Evolutionary conservation across 495 filamentous ascomycete species (phyloP), one percentile per base, ranked within the genome.

Genomic region (Jackrogersella multiformis): DNA sequence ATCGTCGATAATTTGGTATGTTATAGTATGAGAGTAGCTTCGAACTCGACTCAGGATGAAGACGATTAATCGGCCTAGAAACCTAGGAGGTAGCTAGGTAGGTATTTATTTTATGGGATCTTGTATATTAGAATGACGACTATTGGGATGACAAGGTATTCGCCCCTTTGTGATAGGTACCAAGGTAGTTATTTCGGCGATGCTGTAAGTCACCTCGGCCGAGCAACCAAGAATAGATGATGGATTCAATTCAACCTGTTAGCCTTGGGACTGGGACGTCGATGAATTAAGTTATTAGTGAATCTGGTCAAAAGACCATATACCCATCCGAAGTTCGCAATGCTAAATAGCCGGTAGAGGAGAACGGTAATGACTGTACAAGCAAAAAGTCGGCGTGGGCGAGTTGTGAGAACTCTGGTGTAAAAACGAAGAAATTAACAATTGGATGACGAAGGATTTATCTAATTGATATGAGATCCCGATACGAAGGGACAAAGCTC

Each of bases 231-330:
- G 28, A 38, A 12, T 0, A 13, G 3, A 30, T 46, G n/a, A n/a
- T n/a, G n/a, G n/a, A n/a, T n/a, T n/a, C n/a, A n/a, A n/a, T n/a
- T n/a, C n/a, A n/a, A n/a, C n/a, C n/a, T n/a, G n/a, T n/a, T n/a
- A n/a, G n/a, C n/a, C n/a, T n/a, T 34, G 49, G 3, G 13, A 13
- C 34, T 32, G 7, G 56, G 12, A 13, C 16, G 16, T 49, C 38
- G 51, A 61, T 39, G 35, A 38, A 60, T n/a, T n/a, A 45, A 42
- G 18, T 10, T 53, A 56, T 49, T 34, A 30, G 34, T 35, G 60
- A 56, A 30, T 56, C 21, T 45, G 45, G 53, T 68, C 57, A 62
- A 52, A 30, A 36, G 57, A 62, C 51, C 64, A 67, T 45, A 12
- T 45, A 56, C 61, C 64, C 64, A 61, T 66, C 21, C 28, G 18